Conservation (phyloP, 2,329 filamentous ascomycete species). For the Capronia americana region DNA sequence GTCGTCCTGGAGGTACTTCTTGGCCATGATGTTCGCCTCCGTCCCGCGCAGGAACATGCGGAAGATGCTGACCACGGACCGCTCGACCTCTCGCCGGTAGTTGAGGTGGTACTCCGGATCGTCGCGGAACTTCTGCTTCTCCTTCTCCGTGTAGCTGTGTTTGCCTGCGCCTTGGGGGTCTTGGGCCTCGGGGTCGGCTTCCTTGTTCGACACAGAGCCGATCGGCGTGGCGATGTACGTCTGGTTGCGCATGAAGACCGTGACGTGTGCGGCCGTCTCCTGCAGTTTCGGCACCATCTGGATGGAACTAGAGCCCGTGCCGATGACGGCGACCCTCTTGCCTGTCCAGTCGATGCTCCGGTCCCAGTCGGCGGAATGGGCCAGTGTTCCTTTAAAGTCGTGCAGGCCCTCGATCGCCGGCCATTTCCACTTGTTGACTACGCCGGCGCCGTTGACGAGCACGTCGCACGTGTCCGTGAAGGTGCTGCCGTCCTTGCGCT, state of each 20-base stretch:
- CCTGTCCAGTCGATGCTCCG: slow-evolving; percentile 40
- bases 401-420: slow-evolving; percentile 47
- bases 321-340: slow-evolving; percentile 35
- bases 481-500: slow-evolving; percentile 31
- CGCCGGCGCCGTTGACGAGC: slow-evolving; percentile 33
- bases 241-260: slow-evolving; percentile 43
- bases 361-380: slow-evolving; percentile 46
- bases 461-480: slow-evolving; percentile 35
- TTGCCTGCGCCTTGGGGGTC: slow-evolving; percentile 35
- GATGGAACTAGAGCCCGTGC: slow-evolving; percentile 27
- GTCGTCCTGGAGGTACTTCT: slow-evolving; percentile 28
- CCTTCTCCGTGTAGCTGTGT: slow-evolving; percentile 34
- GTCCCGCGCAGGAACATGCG: slow-evolving; percentile 31
- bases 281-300: slow-evolving; percentile 47
- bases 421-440: slow-evolving; percentile 46
- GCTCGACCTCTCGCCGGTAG: slow-evolving; percentile 27
- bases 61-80: slow-evolving; percentile 26
- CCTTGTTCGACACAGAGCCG: slow-evolving; percentile 31
- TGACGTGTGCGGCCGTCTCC: slow-evolving; percentile 41
- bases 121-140: slow-evolving; percentile 32
- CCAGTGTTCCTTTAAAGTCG: slow-evolving; percentile 45
- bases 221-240: slow-evolving; percentile 43
- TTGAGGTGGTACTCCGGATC: slow-evolving; percentile 33
- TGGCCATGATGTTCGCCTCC: slow-evolving; percentile 26
- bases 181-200: slow-evolving; percentile 35